phyloP scores from a whole-genome alignment of 805 yeast species.

The Cyberlindnera mycetangii region DNA sequence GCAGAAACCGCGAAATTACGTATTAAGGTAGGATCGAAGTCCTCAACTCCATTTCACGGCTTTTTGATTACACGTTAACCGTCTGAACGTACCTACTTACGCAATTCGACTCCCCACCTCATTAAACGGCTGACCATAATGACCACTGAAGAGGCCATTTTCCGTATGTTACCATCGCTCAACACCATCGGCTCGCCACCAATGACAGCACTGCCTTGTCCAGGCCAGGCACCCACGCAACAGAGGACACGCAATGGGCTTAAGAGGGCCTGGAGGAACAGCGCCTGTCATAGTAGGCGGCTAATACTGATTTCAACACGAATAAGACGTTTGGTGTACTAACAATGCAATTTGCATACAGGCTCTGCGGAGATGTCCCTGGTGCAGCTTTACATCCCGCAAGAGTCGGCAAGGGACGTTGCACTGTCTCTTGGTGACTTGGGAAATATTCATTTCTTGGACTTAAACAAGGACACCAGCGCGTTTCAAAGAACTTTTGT shows the following conservation, averaged over 20 bases:
- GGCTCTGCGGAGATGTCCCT: constrained; percentile 97
- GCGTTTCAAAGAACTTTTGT: constrained; percentile 91
- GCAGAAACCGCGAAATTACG: constrained; percentile 1
- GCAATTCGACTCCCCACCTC: too few relatives aligned
- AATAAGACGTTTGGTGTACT: constrained; percentile 6
- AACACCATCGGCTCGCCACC: not conserved
- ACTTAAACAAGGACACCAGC: constrained; percentile 74
- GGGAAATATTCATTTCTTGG: constrained; percentile 85
- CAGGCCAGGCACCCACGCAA: not conserved
- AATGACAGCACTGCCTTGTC: not conserved
- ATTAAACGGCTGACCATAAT: too few relatives aligned
- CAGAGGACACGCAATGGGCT: not conserved
- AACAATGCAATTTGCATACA: constrained; percentile 7
- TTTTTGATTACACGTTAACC: too few relatives aligned
- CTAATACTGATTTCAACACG: not conserved
- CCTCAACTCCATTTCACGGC: not conserved
- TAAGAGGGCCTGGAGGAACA: not conserved
- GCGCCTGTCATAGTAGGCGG: not conserved
- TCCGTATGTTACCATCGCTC: constrained; percentile 30
- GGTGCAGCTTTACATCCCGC: constrained; percentile 86
- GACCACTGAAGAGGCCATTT: constrained; percentile 38
- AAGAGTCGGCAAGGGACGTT: constrained; percentile 84
- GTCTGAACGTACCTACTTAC: too few relatives aligned
- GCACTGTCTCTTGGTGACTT: constrained; percentile 84
- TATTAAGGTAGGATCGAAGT: too few relatives aligned